These are phyloP conservation scores for Smithsoniella earleae DNA, from an alignment of 163 green algal species.

Conservation along the genomic window DNA sequence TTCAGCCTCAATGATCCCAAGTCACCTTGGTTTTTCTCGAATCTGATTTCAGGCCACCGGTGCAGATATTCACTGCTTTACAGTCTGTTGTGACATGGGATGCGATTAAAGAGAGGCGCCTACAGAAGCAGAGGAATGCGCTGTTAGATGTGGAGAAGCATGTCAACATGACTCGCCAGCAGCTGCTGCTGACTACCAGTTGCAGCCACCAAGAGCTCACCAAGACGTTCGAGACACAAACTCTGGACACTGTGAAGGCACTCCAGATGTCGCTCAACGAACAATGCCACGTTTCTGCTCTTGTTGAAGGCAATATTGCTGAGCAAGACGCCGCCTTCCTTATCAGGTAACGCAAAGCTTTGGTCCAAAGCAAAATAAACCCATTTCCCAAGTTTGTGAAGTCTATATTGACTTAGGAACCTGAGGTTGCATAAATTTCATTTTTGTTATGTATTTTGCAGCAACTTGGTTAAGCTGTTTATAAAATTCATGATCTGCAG, in stretches of 20 bases:
- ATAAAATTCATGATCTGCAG: too few relatives aligned
- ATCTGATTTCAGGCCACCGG: neutral
- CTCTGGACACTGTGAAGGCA: neutral
- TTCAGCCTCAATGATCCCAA: too few relatives aligned
- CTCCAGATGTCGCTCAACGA: neutral
- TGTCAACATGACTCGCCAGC: neutral
- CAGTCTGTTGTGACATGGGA: neutral
- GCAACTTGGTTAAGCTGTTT: too few relatives aligned
- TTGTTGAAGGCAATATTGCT: neutral
- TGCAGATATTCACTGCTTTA: neutral
- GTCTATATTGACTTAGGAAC: too few relatives aligned
- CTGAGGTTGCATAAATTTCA: too few relatives aligned
- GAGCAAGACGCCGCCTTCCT: too few relatives aligned
- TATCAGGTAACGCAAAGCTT: too few relatives aligned
- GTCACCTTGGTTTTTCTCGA: too few relatives aligned
- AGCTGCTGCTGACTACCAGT: neutral
- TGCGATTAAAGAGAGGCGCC: neutral
- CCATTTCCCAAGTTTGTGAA: too few relatives aligned
- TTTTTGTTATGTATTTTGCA: too few relatives aligned
- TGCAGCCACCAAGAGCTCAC: neutral
- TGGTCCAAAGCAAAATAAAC: too few relatives aligned
- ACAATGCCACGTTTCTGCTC: neutral
- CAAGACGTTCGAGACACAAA: neutral
- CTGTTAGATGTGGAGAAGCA: neutral
- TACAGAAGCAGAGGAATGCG: neutral